Evolutionary conservation across 345 rosid genomes (phyloP).

Genomic region (sweet orange (Citrus sinensis)): DVS_A1.0 CM039163.1:51467001-51467500

Average conservation of each 20-base stretch:
- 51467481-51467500: conserved; percentile 86
- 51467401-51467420: conserved; percentile 79
- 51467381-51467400: background rate
- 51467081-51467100: conserved; percentile 49
- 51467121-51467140: conserved; percentile 93
- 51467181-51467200: background rate
- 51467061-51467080: conserved; percentile 42
- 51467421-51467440: conserved; percentile 99
- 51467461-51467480: conserved; percentile 92
- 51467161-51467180: background rate
- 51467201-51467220: no score
- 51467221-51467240: conserved; percentile 28
- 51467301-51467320: conserved; percentile 15
- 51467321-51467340: conserved; percentile 7
- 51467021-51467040: background rate
- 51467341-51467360: conserved; percentile 16
- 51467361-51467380: background rate
- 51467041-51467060: background rate
- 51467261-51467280: conserved; percentile 12
- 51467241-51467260: conserved; percentile 13
- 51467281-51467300: background rate
- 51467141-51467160: conserved; percentile 66
- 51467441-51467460: conserved; percentile 92
- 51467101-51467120: conserved; percentile 41
- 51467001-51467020: background rate